phyloP scores from a whole-genome alignment of 352 stramenopile genomes.

The Globisporangium sylvaticum region DNA sequence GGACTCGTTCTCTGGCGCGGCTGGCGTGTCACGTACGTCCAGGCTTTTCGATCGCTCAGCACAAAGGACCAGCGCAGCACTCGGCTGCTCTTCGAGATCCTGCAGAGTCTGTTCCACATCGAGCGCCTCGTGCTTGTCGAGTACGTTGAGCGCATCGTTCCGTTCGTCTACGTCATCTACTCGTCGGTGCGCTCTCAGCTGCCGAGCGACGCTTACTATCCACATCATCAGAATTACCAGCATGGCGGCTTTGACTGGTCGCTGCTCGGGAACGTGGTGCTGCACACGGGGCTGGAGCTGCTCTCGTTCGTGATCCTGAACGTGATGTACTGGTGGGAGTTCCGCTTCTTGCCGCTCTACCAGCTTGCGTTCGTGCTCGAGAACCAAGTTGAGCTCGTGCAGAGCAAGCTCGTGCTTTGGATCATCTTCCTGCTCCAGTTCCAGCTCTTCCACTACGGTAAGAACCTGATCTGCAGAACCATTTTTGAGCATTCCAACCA shows the following conservation, averaged over 20 bases:
- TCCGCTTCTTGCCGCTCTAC: conserved; percentile 4
- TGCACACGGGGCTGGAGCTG: not conserved
- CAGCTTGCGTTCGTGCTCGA: conserved; percentile 10
- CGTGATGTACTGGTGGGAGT: not conserved
- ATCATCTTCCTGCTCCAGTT: conserved; percentile 1
- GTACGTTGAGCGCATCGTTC: conserved; percentile 25
- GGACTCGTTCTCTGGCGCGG: too few species aligned
- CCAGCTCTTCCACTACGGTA: conserved; percentile 4
- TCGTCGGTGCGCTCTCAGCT: conserved; percentile 5
- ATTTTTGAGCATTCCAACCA: too few species aligned
- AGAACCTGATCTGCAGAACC: not conserved
- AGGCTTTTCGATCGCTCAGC: too few species aligned
- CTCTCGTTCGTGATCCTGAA: not conserved
- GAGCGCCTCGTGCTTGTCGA: conserved; percentile 23
- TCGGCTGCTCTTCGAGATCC: not conserved
- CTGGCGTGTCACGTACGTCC: too few species aligned
- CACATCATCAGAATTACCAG: not conserved
- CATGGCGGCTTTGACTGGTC: not conserved
- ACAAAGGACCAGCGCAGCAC: too few species aligned
- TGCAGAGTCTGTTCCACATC: conserved; percentile 16
- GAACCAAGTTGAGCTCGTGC: conserved; percentile 1
- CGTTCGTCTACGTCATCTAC: conserved; percentile 14
- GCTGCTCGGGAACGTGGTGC: not conserved
- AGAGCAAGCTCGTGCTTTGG: conserved; percentile 10
- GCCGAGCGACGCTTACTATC: conserved; percentile 16